Evolutionary conservation across 2,329 filamentous ascomycete species (phyloP), one percentile per base, ranked within the genome.

Genomic region (Paraphaeosphaeria minitans): DNA sequence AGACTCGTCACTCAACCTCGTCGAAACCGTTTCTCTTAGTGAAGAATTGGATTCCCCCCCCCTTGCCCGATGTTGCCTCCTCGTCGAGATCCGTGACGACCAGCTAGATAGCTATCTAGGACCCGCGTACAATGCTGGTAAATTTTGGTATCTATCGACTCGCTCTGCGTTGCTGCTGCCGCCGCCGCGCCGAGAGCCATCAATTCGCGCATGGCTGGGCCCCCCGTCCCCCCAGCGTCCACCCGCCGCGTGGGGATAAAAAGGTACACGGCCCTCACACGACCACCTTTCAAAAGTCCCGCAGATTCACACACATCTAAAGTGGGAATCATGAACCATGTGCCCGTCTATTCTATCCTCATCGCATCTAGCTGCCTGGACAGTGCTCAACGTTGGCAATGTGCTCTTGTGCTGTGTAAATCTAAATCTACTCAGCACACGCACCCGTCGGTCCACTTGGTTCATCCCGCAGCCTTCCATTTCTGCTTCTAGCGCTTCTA

Each of bases 21-120:
- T 60, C 50, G 47, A 62, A 60, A 57, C 27, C 56, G 59, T 69
- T 71, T 69, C 55, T 71, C 68, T 66, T 72, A 70, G 69, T 72
- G 65, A 70, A 60, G 33, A 27, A 27, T 27, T 27, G 24, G 19
- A 42, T 41, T 27, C 1, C 37, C 46, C 35, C 45, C 1, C 37
- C 46, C 35, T 33, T 45, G 45, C 33, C 50, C 50, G 50, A 35
- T 27, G 27, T 33, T 12, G 14, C 16, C 6, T 14, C 35, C 35
- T 16, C 16, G 35, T 14, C 48, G n/a, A 33, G 10, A 27, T 27
- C 24, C 24, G 24, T 6, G 24, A 27, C 24, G 24, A 27, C 24
- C 16, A 5, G n/a, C 19, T n/a, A n/a, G n/a, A n/a, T n/a, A n/a
- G n/a, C n/a, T n/a, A n/a, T n/a, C n/a, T n/a, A n/a, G n/a, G n/a